Evolutionary conservation across 345 rosid genomes (phyloP), one percentile per base, ranked within the genome.

Genomic region (Passiflora organensis): DNA sequence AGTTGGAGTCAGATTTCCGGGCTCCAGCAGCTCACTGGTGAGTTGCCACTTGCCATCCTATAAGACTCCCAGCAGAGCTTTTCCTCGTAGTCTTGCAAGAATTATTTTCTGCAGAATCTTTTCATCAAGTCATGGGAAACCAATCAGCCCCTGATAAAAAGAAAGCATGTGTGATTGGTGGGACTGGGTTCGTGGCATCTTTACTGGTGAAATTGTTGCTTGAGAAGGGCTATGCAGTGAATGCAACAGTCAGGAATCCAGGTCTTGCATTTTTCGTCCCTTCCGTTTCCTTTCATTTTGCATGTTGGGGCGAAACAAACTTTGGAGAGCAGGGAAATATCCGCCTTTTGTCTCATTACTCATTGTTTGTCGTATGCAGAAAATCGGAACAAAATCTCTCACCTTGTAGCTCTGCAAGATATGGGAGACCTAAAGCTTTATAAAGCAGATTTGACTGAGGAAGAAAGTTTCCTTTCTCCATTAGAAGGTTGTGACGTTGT

Each of bases 131-230:
- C 36, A 80, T 73, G 82, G 81, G 53, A 9, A 51, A 17, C 52
- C 61, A 66, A 17, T 9, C 18, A 25, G 43, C 28, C 2, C 60
- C 34, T 14, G 70, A 39, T 14, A 72, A 67, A 17, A 87, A 73
- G 78, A 76, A 24, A 50, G 94, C 78, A 8, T 91, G 96, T 64
- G 96, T 93, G 6, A 73, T 81, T 1, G 95, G 99, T 21, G 99
- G 99, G 42, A 62, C 67, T 0, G 94, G 99, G 22, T 84, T 74
- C 58, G 74, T 89, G 19, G 99, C 91, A 0, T 89, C 96, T 43
- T 62, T 65, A 76, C 76, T 93, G 61, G 45, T 89, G 66, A 86
- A 86, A 70, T 65, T 72, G 56, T 55, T 89, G 79, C 94, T 89
- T 15, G 69, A 71, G 66, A 86, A 72, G 60, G 96, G 95, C 36